A percentile compares a stretch with the other conserved stretches of the same genome.
Conservation (phyloP, 192 early-diverging fungal genomes). For the Mortierella antarctica region DNA sequence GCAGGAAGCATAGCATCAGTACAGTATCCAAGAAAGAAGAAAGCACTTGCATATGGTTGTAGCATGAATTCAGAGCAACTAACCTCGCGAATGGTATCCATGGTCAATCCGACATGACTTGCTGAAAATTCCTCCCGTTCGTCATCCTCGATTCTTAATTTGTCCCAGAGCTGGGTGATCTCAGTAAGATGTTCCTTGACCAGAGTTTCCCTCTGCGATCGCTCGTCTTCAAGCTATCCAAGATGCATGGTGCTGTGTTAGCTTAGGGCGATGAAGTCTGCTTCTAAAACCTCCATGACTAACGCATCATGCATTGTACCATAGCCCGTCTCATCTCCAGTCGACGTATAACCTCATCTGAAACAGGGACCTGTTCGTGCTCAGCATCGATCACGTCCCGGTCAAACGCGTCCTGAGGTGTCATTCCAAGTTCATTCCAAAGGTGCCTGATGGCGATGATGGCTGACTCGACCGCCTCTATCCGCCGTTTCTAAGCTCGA, state of each 20-base stretch:
- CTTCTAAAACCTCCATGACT: neutral
- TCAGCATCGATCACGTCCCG: slow-evolving; percentile 19
- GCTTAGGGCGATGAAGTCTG: neutral
- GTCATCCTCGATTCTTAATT: slow-evolving; percentile 30
- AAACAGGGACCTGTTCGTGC: neutral
- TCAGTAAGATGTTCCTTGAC: slow-evolving; percentile 31
- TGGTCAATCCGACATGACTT: slow-evolving; percentile 16
- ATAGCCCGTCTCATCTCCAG: slow-evolving; percentile 25
- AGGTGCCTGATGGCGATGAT: slow-evolving; percentile 25
- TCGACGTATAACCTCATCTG: slow-evolving; percentile 31
- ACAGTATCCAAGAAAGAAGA: neutral
- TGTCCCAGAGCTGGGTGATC: slow-evolving; percentile 35
- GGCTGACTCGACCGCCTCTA: slow-evolving; percentile 12
- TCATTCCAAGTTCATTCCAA: slow-evolving; percentile 39
- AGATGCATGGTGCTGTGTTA: neutral
- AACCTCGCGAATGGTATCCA: slow-evolving; percentile 31
- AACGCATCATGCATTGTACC: neutral
- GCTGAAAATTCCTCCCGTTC: slow-evolving; percentile 33
- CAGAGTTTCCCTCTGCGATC: slow-evolving; percentile 17
- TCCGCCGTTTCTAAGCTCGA: slow-evolving; percentile 21
- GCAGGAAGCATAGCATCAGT: neutral
- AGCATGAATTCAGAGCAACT: neutral
- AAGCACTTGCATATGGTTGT: neutral
- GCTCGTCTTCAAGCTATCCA: slow-evolving; percentile 32
- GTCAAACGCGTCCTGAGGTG: slow-evolving; percentile 31